Conservation (phyloP, 2,329 filamentous ascomycete species). For the Fusarium sp. region DNA sequence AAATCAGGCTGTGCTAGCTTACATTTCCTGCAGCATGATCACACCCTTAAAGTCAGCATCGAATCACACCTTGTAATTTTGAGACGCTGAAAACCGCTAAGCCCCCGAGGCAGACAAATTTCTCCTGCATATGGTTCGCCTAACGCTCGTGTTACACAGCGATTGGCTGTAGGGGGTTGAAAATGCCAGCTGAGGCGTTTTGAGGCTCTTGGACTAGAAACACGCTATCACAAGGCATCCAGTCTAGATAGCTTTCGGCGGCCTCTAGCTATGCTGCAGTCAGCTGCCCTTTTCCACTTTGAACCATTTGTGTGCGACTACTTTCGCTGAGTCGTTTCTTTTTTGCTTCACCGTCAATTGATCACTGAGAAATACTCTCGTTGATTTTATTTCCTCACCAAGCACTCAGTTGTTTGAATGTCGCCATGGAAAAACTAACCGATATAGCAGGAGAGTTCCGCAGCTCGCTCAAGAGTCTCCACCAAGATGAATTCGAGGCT, state of each 20-base stretch:
- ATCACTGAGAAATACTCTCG: no score
- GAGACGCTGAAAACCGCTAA: neutral
- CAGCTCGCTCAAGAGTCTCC: neutral
- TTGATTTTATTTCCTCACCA: no score
- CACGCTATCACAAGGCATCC: neutral
- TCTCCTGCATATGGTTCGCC: slow-evolving; percentile 2
- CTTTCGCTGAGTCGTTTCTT: no score
- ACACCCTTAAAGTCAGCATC: neutral
- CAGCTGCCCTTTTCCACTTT: no score
- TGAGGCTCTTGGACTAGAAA: slow-evolving; percentile 2
- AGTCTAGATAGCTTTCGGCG: neutral
- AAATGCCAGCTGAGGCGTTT: neutral
- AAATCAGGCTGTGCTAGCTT: slow-evolving; percentile 19
- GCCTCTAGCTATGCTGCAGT: neutral
- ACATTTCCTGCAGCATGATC: neutral
- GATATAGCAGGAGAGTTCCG: neutral
- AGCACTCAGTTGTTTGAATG: neutral
- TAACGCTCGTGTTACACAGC: neutral
- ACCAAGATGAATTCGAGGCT: slow-evolving; percentile 6
- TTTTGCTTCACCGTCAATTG: no score
- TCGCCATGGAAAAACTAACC: neutral
- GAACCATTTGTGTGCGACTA: no score
- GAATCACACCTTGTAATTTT: neutral
- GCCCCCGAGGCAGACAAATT: neutral
- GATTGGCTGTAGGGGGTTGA: slow-evolving; percentile 1